phyloP scores from a whole-genome alignment of 768 basidiomycete species.

The Phlebiopsis gigantea region DNA sequence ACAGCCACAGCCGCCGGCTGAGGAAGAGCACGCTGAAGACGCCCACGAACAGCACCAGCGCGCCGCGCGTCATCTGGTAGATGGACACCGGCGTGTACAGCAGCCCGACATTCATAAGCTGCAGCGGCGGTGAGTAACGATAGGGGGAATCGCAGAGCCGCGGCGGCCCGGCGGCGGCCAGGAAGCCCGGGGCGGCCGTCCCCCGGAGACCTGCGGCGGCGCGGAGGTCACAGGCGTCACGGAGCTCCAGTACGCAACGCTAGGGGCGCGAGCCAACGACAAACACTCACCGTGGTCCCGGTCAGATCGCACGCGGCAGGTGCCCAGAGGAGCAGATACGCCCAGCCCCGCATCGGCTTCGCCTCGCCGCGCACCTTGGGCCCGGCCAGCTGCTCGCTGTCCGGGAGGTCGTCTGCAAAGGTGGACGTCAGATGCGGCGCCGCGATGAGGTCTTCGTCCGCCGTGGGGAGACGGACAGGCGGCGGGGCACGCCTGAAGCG shows the following conservation, averaged over 20 bases:
- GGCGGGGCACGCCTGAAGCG: slow-evolving; percentile 31
- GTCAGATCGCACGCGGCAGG: slow-evolving; percentile 88
- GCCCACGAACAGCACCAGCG: slow-evolving; percentile 92
- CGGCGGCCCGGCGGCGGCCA: too few species aligned
- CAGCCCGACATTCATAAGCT: slow-evolving; percentile 93
- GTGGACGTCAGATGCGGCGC: background rate
- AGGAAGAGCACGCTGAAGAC: slow-evolving; percentile 89
- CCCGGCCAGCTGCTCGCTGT: background rate
- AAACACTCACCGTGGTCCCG: slow-evolving; percentile 72
- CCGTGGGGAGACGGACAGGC: slow-evolving; percentile 49
- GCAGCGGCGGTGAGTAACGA: too few species aligned
- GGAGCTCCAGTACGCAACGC: background rate
- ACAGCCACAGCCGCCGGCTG: slow-evolving; percentile 75
- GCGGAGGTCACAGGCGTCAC: background rate
- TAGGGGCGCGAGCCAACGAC: slow-evolving; percentile 5
- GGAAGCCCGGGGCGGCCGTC: too few species aligned
- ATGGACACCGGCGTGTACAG: slow-evolving; percentile 96
- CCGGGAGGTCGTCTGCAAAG: slow-evolving; percentile 5
- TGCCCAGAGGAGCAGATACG: slow-evolving; percentile 75
- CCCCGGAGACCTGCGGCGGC: too few species aligned
- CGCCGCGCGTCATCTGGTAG: slow-evolving; percentile 94
- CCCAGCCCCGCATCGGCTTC: slow-evolving; percentile 59
- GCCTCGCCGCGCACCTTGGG: slow-evolving; percentile 22
- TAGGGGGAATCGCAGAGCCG: too few species aligned
- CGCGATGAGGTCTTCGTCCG: slow-evolving; percentile 30